A percentile compares a stretch with the other conserved stretches of the same genome.
Evolutionary conservation across 345 rosid genomes (phyloP).

Genomic region (Pugionium dolabratum): DNA sequence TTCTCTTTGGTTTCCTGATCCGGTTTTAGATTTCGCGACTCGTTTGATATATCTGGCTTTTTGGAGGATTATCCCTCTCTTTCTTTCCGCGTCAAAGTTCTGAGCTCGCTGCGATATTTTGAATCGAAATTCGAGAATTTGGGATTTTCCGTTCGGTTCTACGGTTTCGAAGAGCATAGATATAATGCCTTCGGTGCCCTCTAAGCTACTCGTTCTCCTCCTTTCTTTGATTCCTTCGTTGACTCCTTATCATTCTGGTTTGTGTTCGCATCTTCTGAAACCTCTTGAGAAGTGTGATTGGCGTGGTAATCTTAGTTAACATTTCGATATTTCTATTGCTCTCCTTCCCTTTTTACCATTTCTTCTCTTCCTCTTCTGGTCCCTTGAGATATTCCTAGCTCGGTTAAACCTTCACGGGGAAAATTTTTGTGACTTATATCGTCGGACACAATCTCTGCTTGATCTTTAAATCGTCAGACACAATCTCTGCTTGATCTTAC

Average conservation of each 20-base stretch:
- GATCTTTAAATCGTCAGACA: no score
- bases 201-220: constrained; percentile 42
- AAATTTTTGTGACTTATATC: constrained; percentile 5
- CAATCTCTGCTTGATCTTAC: constrained; percentile 2
- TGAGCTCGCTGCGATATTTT: constrained; percentile 21
- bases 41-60: constrained; percentile 3
- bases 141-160: constrained; percentile 21
- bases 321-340: constrained; percentile 11
- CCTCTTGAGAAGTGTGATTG: no score
- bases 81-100: not conserved
- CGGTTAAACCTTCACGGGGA: not conserved
- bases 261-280: no score
- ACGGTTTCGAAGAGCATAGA: constrained; percentile 82
- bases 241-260: no score
- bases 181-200: constrained; percentile 85
- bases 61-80: not conserved
- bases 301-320: no score
- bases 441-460: not conserved
- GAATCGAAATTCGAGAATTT: no score
- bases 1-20: constrained; percentile 19
- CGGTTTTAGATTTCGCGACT: not conserved
- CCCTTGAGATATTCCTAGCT: constrained; percentile 2
- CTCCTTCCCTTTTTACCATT: not conserved
- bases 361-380: constrained; percentile 21
- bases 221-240: constrained; percentile 50